Base-by-base conservation (phyloP, 192 early-diverging fungal genomes). In the Entomortierella chlamydospora region DNA sequence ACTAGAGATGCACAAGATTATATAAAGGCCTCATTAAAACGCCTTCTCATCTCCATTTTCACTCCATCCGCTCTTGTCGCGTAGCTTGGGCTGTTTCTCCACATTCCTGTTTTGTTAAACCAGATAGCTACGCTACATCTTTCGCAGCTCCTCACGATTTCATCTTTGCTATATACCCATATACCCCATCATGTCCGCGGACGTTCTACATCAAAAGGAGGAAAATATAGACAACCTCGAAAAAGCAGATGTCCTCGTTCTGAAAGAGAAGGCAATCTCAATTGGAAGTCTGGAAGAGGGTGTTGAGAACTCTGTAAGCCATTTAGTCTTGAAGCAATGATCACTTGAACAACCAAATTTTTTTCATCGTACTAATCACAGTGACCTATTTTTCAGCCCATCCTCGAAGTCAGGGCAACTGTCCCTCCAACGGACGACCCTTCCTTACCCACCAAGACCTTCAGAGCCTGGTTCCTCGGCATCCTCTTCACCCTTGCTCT, bases 391-490 rank as follows among this genome's bases (percentile, higher is more conserved):
- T 22, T 33, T 4, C 61, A 79, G 64, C 92, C 92, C 29, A 91
- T 91, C 74, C 88, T 90, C 72, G 89, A 91, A 83, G 92, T 93
- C 26, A 85, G 92, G 33, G 84, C 90, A 4, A 81, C 85, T 23
- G 90, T 93, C 8, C 86, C 90, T 39, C 91, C 90, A 64, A 90
- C 87, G n/a, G 93, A 94, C 62, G 85, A 92, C 63, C 72, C 87
- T 9, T 65, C 83, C 15, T 64, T 93, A 11, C 90, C 91, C 7
- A 89, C 90, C 17, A 81, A 88, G 54, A 95, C 94, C 0, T 90
- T 94, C 69, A 90, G 94, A 41, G 84, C 90, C 9, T 90, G 90
- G 88, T 81, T 92, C n/a, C 85, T 93, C 31, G 92, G 92, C 10
- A 85, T 94, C 25, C 61, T 91, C 42, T 94, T 94, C 56, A 83